These are phyloP conservation scores for Debaryomycetaceae sp. DNA, from an alignment of 1,139 yeast species.

Conservation along the genomic window DNA sequence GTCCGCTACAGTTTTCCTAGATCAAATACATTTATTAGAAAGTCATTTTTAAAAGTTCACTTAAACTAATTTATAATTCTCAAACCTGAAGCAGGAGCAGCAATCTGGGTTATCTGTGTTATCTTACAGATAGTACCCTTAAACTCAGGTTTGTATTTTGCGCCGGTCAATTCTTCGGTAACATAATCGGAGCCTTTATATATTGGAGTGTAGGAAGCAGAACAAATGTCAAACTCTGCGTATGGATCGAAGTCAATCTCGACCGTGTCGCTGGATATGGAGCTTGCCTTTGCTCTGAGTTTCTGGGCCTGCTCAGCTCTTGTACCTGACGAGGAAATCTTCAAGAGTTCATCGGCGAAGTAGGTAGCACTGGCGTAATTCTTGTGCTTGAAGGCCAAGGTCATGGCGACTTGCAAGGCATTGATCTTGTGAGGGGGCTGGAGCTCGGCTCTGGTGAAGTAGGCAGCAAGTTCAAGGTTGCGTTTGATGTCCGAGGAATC, in stretches of 20 bases:
- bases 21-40: neutral
- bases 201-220: slow-evolving; percentile 83
- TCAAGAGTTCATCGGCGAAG: slow-evolving; percentile 82
- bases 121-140: slow-evolving; percentile 78
- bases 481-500: slow-evolving; percentile 73
- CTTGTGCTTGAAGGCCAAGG: slow-evolving; percentile 82
- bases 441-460: slow-evolving; percentile 82
- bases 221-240: slow-evolving; percentile 89
- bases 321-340: slow-evolving; percentile 65
- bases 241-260: slow-evolving; percentile 91
- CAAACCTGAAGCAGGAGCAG: slow-evolving; percentile 95
- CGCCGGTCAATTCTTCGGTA: slow-evolving; percentile 86
- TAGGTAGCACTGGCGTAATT: slow-evolving; percentile 86
- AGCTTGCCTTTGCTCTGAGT: slow-evolving; percentile 75
- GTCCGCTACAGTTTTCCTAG: neutral
- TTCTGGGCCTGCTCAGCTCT: slow-evolving; percentile 88
- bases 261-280: slow-evolving; percentile 78
- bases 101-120: slow-evolving; percentile 75
- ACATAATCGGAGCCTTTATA: slow-evolving; percentile 70
- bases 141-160: slow-evolving; percentile 73
- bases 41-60: neutral
- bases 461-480: slow-evolving; percentile 91
- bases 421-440: slow-evolving; percentile 81
- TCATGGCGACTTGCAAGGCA: slow-evolving; percentile 94
- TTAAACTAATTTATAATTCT: slow-evolving; percentile 42